Conservation (phyloP, 75 land plant genomes). For the Pinus taeda region DNA sequence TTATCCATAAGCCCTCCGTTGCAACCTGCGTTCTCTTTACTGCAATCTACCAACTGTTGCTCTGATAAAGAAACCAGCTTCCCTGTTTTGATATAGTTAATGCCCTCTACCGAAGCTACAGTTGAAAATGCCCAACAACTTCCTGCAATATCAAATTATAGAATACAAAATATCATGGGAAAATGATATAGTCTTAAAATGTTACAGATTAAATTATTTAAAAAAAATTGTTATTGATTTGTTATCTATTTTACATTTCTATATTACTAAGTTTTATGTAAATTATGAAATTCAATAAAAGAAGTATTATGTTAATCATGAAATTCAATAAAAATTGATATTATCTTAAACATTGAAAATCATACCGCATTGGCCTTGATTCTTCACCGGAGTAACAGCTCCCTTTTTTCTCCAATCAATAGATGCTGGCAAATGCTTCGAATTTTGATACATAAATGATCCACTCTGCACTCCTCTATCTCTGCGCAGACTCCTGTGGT, state of each 20-base stretch:
- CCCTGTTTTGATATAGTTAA: constrained; percentile 29
- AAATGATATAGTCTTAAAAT: no score
- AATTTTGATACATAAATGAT: constrained; percentile 11
- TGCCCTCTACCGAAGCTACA: constrained; percentile 36
- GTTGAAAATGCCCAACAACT: constrained; percentile 51
- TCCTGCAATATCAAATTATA: neutral
- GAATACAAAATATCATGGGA: no score
- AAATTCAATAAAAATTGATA: neutral
- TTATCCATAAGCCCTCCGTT: constrained; percentile 46
- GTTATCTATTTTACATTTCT: no score
- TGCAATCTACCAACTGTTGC: constrained; percentile 48
- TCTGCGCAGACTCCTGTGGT: neutral
- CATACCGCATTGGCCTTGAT: constrained; percentile 52
- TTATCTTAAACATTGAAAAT: neutral
- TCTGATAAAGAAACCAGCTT: constrained; percentile 34
- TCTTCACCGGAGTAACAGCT: constrained; percentile 36
- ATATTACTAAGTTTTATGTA: no score
- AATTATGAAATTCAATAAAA: no score
- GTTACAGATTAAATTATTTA: no score
- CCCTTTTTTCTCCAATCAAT: constrained; percentile 51
- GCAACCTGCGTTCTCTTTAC: constrained; percentile 32
- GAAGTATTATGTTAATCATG: no score
- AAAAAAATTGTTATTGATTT: no score
- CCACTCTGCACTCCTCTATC: no score
- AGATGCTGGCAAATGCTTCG: constrained; percentile 17